A percentile compares a stretch with the other conserved stretches of the same genome.
Evolutionary conservation across 208 protist species (phyloP).

Genomic region (Trypanosoma cruzi): DNA sequence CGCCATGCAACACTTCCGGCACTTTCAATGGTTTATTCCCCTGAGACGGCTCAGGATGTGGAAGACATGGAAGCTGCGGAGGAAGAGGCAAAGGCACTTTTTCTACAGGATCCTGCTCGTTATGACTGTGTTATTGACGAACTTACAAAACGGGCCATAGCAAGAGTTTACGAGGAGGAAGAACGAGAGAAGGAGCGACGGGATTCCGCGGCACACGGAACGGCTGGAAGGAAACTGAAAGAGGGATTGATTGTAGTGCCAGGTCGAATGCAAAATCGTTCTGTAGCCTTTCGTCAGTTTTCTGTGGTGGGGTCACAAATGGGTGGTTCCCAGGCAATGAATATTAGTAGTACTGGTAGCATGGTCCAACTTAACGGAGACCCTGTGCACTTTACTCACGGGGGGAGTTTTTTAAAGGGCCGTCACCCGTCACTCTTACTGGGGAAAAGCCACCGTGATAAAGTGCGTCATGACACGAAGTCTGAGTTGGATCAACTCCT

Average conservation of each 20-base stretch:
- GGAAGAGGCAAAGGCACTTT: slow-evolving; percentile 72
- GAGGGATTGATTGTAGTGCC: background rate
- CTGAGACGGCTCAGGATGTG: slow-evolving; percentile 18
- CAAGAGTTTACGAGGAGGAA: slow-evolving; percentile 21
- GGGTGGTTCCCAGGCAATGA: background rate
- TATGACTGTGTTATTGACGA: slow-evolving; percentile 87
- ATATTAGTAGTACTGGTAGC: background rate
- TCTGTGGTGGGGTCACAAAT: background rate
- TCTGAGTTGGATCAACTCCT: slow-evolving; percentile 63
- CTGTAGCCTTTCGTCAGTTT: background rate
- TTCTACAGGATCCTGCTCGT: slow-evolving; percentile 71
- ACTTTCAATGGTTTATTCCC: slow-evolving; percentile 17
- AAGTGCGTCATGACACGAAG: background rate
- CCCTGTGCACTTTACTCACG: background rate
- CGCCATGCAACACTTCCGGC: background rate
- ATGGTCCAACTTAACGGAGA: background rate
- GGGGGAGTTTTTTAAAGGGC: background rate
- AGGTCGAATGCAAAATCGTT: background rate
- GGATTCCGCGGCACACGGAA: background rate
- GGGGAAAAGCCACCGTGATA: background rate
- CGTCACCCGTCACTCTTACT: background rate
- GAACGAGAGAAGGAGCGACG: background rate
- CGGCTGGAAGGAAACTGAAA: background rate
- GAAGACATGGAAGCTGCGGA: slow-evolving; percentile 63
- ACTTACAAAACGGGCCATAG: slow-evolving; percentile 43